These are phyloP conservation scores for Aspergillus unguis DNA, from an alignment of 2,329 filamentous ascomycete genomes.

Conservation along the genomic window DNA sequence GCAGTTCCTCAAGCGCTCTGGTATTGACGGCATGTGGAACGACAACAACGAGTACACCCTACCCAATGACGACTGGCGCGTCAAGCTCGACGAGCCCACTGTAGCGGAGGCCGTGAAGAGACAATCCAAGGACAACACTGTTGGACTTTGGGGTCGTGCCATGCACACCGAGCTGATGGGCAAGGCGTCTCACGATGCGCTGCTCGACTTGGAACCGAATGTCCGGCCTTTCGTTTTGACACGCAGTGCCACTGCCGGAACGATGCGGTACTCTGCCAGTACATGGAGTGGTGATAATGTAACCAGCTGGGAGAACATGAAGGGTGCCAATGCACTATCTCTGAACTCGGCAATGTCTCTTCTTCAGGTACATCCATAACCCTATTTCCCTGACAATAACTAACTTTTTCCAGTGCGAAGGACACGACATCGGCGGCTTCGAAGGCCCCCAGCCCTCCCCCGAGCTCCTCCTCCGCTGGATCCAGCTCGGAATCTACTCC, in stretches of 20 bases:
- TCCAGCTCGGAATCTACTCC: conserved; percentile 68
- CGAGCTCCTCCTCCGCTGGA: conserved; percentile 69
- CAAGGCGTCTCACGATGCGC: conserved; percentile 66
- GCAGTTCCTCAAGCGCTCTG: conserved; percentile 57
- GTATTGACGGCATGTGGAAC: conserved; percentile 74
- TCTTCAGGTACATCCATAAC: conserved; percentile 49
- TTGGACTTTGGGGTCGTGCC: conserved; percentile 68
- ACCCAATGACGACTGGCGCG: conserved; percentile 63
- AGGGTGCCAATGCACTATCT: conserved; percentile 66
- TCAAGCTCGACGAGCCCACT: conserved; percentile 51
- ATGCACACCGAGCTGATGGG: conserved; percentile 69
- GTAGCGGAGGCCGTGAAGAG: conserved; percentile 37
- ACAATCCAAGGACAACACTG: conserved; percentile 45
- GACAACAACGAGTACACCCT: conserved; percentile 75
- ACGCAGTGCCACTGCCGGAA: conserved; percentile 67
- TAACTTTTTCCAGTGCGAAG: conserved; percentile 52
- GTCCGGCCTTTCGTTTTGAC: conserved; percentile 66
- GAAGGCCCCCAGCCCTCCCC: conserved; percentile 69
- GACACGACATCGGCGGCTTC: conserved; percentile 73
- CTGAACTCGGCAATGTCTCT: conserved; percentile 66
- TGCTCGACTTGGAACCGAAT: conserved; percentile 57
- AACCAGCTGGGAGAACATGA: conserved; percentile 71
- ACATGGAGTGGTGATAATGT: conserved; percentile 74
- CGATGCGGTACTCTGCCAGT: conserved; percentile 66
- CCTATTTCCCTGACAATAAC: neutral